Base-by-base conservation (phyloP, 768 basidiomycete genomes). In the Tylopilus subfusipes region DNA sequence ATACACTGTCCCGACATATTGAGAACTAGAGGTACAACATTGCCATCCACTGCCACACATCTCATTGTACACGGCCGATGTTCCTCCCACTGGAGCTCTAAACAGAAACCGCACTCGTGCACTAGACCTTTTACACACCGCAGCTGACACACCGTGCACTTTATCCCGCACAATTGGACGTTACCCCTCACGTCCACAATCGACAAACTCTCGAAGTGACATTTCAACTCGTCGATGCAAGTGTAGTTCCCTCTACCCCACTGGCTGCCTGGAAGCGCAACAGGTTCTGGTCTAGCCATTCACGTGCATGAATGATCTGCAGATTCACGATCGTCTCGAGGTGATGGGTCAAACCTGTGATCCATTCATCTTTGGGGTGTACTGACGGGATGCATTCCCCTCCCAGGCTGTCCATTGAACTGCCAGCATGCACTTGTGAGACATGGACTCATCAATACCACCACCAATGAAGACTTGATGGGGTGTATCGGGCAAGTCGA, bases 241-340 rank as follows among this genome's bases (percentile, higher is more conserved):
- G 82, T 72, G 46, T 80, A 70, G 24, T 66, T 57, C 22, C 27
- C 52, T 0, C 33, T 44, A 2, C 39, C 18, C 52, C 46, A 6
- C 43, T 38, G 1, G 18, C 68, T 0, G 47, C 56, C 40, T 74
- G 72, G 66, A 85, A 85, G 0, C 82, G 72, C 2, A 70, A 51
- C 5, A 78, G 59, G 53, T 85, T 85, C 7, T 72, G 64, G 5
- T 68, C 63, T 13, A 86, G 65, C 85, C 84, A 85, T 53, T 71
- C 68, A 2, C 65, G 65, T 25, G 85, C 81, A 50, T 79, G 78
- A 4, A 68, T 61, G 18, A 82, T 66, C 13, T 84, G 76, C 50
- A 68, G 38, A 24, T 79, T 69, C 14, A 73, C 76, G 5, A 81
- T 57, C 3, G 50, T 54, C 7, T 71, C 66, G 4, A 85, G 68